A percentile compares a stretch with the other conserved stretches of the same genome.
phyloP scores from a whole-genome alignment of 352 stramenopile species.

The Pythium monospermum region DNA sequence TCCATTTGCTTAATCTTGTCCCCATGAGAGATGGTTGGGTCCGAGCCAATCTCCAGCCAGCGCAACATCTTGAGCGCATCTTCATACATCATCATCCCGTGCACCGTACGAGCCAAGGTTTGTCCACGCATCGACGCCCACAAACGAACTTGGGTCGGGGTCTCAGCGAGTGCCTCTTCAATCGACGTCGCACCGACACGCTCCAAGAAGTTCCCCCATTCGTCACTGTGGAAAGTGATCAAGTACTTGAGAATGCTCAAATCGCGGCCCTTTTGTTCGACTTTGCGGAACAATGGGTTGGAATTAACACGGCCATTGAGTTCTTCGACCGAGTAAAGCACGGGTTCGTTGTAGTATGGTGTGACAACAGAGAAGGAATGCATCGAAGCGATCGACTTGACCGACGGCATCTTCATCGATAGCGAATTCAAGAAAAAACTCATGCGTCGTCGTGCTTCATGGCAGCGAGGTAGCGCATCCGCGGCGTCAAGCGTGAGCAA shows the following conservation, averaged over 20 bases:
- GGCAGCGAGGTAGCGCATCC: conserved; percentile 75
- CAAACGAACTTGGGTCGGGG: conserved; percentile 75
- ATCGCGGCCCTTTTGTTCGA: conserved; percentile 78
- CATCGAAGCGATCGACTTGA: conserved; percentile 82
- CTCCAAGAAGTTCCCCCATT: conserved; percentile 87
- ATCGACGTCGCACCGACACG: conserved; percentile 70
- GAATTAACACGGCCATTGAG: conserved; percentile 76
- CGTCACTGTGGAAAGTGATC: conserved; percentile 83
- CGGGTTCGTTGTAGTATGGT: conserved; percentile 87
- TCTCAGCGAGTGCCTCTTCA: conserved; percentile 75
- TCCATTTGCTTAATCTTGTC: conserved; percentile 90
- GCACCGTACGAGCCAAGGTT: conserved; percentile 80
- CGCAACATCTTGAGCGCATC: conserved; percentile 86
- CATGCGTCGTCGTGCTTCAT: conserved; percentile 84
- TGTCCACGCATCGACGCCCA: conserved; percentile 87
- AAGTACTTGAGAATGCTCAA: conserved; percentile 88
- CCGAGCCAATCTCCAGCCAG: conserved; percentile 85
- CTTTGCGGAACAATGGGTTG: conserved; percentile 82
- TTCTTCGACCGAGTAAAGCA: conserved; percentile 82
- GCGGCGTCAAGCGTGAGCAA: conserved; percentile 80
- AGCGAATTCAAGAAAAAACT: conserved; percentile 88
- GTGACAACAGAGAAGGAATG: conserved; percentile 86
- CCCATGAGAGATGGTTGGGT: conserved; percentile 77
- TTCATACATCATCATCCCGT: conserved; percentile 90
- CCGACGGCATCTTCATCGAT: conserved; percentile 84